Evolutionary conservation across 2,329 filamentous ascomycete genomes (phyloP).

Genomic region (Iodosphaeria phyllophila): DNA sequence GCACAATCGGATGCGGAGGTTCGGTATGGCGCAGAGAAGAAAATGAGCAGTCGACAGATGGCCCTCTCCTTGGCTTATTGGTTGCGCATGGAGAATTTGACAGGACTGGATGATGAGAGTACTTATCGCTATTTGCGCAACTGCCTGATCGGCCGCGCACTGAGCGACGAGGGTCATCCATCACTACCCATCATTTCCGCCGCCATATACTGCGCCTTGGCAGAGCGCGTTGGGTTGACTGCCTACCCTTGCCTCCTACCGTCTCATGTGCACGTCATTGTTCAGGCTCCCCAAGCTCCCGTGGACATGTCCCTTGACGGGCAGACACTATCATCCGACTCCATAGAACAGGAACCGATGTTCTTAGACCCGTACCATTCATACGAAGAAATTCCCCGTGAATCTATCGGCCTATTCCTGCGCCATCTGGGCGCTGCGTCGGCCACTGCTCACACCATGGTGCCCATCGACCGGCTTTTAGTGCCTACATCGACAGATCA

Average conservation of each 20-base stretch:
- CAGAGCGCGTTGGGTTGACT: conserved; percentile 52
- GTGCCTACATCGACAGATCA: conserved; percentile 42
- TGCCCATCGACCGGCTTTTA: conserved; percentile 40
- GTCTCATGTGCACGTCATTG: conserved; percentile 67
- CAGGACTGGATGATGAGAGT: conserved; percentile 46
- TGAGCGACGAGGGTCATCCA: conserved; percentile 54
- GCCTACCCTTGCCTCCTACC: conserved; percentile 69
- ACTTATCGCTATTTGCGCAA: conserved; percentile 71
- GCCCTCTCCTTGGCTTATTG: conserved; percentile 51
- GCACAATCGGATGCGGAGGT: too few species aligned
- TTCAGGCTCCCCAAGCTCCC: conserved; percentile 41
- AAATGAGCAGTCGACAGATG: conserved; percentile 43
- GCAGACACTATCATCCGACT: conserved; percentile 15
- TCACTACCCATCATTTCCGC: conserved; percentile 76
- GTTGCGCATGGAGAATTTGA: conserved; percentile 48
- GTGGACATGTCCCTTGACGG: conserved; percentile 46
- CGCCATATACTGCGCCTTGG: conserved; percentile 70
- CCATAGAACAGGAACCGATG: conserved; percentile 35
- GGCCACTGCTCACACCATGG: too few species aligned
- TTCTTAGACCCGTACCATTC: conserved; percentile 70
- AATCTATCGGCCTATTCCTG: conserved; percentile 40
- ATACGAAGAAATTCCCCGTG: conserved; percentile 43
- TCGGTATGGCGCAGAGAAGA: too few species aligned
- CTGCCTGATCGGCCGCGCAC: conserved; percentile 68
- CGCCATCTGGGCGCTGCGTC: conserved; percentile 25